Evolutionary conservation across 169 alveolate species (phyloP), one percentile per base, ranked within the genome.

Genomic region (Cryptosporidium bovis): DNA sequence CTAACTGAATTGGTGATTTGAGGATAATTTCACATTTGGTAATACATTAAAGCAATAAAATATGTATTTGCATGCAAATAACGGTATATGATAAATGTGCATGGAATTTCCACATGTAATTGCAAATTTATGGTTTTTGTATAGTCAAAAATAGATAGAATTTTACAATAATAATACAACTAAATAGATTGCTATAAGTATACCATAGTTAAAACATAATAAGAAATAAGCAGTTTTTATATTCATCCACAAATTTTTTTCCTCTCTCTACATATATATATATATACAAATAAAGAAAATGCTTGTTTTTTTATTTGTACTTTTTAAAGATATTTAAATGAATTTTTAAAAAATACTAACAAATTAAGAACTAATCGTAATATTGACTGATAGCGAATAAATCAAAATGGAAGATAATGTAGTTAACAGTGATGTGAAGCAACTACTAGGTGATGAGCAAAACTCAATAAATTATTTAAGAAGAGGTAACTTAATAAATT

Each of bases 51-150:
- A 40, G 10, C 4, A 53, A 53, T 53, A 53, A 53, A 53, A 16
- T 5, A 13, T 53, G 0, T 16, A 5, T 53, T 53, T 69, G 83
- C 83, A 69, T 69, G 83, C 27, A 69, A 7, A 69, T 16, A 18
- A 64, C 83, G 83, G 83, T 69, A 69, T 50, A 6, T 20, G 24
- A 13, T 53, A 53, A 53, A 53, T 46, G 18, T 50, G 29, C 36
- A 50, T 16, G 44, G 16, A n/a, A 1, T 69, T 56, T 69, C 67
- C 68, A 53, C 83, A 69, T 69, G 83, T 51, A 69, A 53, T 36
- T 36, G 31, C 16, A 10, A 58, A 58, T 18, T 58, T 58, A 48
- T 13, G 16, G 16, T 13, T 16, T 48, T 48, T 10, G 16, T 48
- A 48, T 13, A 13, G 12, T 48, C 0, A 16, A 48, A 13, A 48